phyloP scores from a whole-genome alignment of 2,329 filamentous ascomycete species.

The Ilyonectria destructans region DNA sequence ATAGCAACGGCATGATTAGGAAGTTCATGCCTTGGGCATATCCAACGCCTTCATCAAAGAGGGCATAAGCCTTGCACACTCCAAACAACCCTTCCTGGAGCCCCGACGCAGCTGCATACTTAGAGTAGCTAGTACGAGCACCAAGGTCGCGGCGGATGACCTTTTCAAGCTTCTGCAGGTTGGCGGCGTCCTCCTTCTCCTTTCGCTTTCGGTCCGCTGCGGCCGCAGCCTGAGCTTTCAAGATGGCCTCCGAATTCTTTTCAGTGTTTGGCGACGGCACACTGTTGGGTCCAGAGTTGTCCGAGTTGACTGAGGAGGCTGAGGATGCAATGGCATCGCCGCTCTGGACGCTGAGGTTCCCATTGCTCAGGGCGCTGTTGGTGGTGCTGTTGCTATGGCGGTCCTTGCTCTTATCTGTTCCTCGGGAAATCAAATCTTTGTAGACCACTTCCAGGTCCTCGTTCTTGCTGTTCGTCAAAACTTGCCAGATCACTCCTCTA shows the following conservation, averaged over 20 bases:
- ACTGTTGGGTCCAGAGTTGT: slow-evolving; percentile 76
- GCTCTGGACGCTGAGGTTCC: slow-evolving; percentile 72
- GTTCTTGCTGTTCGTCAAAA: slow-evolving; percentile 94
- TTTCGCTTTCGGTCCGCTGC: slow-evolving; percentile 82
- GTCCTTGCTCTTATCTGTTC: slow-evolving; percentile 85
- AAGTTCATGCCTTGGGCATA: slow-evolving; percentile 99
- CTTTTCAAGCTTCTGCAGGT: slow-evolving; percentile 90
- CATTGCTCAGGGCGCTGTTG: slow-evolving; percentile 68
- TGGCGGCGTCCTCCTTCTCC: slow-evolving; percentile 82
- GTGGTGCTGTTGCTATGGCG: slow-evolving; percentile 70
- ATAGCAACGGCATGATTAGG: slow-evolving; percentile 94
- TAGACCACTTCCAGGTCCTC: slow-evolving; percentile 92
- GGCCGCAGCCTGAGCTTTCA: slow-evolving; percentile 76
- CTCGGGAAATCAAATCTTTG: slow-evolving; percentile 82
- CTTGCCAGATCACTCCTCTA: slow-evolving; percentile 98
- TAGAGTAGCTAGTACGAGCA: slow-evolving; percentile 94
- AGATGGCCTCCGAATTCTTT: slow-evolving; percentile 74
- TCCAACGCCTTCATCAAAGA: slow-evolving; percentile 94
- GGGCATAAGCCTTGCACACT: slow-evolving; percentile 96
- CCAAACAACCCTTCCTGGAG: slow-evolving; percentile 95
- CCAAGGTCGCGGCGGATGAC: slow-evolving; percentile 92
- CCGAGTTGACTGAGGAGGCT: slow-evolving; percentile 88
- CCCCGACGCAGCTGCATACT: slow-evolving; percentile 91
- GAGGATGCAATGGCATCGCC: slow-evolving; percentile 80
- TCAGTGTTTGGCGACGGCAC: slow-evolving; percentile 73